Percentiles rank a stretch among this genome's conserved stretches.
phyloP scores from a whole-genome alignment of 2,329 filamentous ascomycete genomes.

The Alternaria arbusti region DNA sequence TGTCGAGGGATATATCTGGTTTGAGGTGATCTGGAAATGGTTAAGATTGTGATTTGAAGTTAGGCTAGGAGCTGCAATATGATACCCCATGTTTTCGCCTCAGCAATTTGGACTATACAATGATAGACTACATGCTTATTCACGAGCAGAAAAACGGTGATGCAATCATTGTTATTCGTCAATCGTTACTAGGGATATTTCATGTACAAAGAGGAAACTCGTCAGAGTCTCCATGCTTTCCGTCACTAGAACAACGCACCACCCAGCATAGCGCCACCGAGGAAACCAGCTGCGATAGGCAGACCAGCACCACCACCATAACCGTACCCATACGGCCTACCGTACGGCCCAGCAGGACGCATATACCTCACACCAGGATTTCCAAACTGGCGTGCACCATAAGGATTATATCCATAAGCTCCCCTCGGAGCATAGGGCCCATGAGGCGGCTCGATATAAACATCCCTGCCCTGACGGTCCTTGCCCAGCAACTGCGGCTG shows the following conservation, averaged over 20 bases:
- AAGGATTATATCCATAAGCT: slow-evolving; percentile 56
- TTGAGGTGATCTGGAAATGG: slow-evolving; percentile 44
- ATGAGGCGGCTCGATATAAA: slow-evolving; percentile 65
- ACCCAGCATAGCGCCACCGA: slow-evolving; percentile 45
- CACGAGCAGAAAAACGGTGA: not conserved
- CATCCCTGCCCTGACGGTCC: slow-evolving; percentile 60
- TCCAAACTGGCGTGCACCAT: slow-evolving; percentile 53
- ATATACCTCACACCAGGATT: slow-evolving; percentile 58
- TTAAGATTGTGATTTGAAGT: not conserved
- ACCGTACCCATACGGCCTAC: slow-evolving; percentile 44
- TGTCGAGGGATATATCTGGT: slow-evolving; percentile 72
- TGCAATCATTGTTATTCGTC: not conserved
- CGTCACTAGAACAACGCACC: slow-evolving; percentile 30
- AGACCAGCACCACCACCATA: slow-evolving; percentile 49
- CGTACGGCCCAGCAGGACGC: slow-evolving; percentile 58
- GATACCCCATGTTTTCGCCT: slow-evolving; percentile 3
- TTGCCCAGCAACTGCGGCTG: slow-evolving; percentile 63
- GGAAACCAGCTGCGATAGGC: slow-evolving; percentile 43
- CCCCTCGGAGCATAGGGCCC: slow-evolving; percentile 34
- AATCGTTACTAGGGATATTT: not conserved
- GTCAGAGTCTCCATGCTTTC: not conserved
- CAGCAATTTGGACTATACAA: not conserved
- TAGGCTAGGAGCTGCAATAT: slow-evolving; percentile 6
- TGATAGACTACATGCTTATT: not conserved
- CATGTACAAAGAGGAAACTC: not conserved